Base-by-base conservation (phyloP, 805 yeast genomes). In the Wickerhamiella nectarea region DNA sequence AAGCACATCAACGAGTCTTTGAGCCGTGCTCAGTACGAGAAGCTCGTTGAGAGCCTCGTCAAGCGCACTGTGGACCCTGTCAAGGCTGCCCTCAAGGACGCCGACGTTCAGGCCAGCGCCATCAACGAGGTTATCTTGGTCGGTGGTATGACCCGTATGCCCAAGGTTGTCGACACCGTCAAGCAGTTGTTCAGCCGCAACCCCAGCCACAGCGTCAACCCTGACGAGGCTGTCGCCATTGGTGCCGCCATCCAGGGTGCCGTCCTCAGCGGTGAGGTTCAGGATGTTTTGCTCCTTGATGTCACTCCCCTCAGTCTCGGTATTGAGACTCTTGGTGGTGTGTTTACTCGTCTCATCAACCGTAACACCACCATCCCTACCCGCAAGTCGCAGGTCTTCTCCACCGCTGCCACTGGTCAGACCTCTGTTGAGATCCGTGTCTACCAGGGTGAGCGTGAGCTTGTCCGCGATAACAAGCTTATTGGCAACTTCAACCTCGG, bases 201-300 rank as follows among this genome's bases (percentile, higher is more conserved):
- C 55, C 93, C 95, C 55, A 80, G 83, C 59, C 85, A 81, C 70
- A 77, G 89, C 44, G 94, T 86, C 56, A 86, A 86, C 76, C 96
- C 96, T 40, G 93, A 82, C 61, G 93, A 82, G 71, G 93, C 93
- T 38, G 93, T 82, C 49, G 91, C 93, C 54, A 77, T 86, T 67
- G 96, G 96, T 69, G 96, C 96, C 52, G 95, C 95, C 47, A 87
- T 86, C 56, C 96, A 86, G 71, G 96, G 95, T 67, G 96, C 94
- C 58, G 94, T 86, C 51, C 71, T 86, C 51, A 81, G 94, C 47
- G 96, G 96, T 65, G 94, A 84, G 66, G 94, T 86, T 53, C 83
- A 82, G 62, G 94, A 86, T 60, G 94, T 86, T 52, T 74, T 86
- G 52, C 69, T 86, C 55, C 75, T 86, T 58, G 96, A 86, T 67